A percentile compares a stretch with the other conserved stretches of the same genome.
Evolutionary conservation across 306 rosid genomes (phyloP).

Genomic region (Acacia confusa): DNA sequence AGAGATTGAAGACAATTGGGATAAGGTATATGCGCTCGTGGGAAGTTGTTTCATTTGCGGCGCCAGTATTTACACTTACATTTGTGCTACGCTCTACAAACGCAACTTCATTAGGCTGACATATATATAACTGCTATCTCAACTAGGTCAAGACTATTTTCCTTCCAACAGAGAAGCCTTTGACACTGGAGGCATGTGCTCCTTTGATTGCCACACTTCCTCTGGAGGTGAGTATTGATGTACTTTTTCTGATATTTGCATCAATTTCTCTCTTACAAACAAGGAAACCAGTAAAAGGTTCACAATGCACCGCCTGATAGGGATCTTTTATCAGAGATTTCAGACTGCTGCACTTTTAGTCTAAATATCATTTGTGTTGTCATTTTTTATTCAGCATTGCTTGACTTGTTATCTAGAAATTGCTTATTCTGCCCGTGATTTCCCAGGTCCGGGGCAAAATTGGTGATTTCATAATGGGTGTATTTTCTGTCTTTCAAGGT

Average conservation of each 20-base stretch:
- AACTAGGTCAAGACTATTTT: conserved; percentile 67
- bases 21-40: conserved; percentile 47
- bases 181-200: conserved; percentile 70
- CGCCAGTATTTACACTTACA: not conserved
- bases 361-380: not conserved
- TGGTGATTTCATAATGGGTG: conserved; percentile 67
- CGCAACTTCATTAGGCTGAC: not conserved
- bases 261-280: not conserved
- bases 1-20: conserved; percentile 89
- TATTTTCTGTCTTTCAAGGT: conserved; percentile 85
- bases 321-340: not conserved
- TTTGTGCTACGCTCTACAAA: not conserved
- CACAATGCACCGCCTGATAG: not conserved
- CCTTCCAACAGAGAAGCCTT: conserved; percentile 67
- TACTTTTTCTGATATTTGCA: conserved; percentile 6
- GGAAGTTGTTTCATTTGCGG: not conserved
- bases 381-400: not conserved
- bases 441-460: conserved; percentile 68
- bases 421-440: conserved; percentile 30
- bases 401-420: conserved; percentile 7
- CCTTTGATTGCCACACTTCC: conserved; percentile 89
- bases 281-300: not conserved
- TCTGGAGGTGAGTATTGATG: conserved; percentile 60
- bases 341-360: not conserved
- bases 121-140: not conserved